phyloP scores from a whole-genome alignment of 2,329 filamentous ascomycete species.

The Aquanectria penicillioides region DNA sequence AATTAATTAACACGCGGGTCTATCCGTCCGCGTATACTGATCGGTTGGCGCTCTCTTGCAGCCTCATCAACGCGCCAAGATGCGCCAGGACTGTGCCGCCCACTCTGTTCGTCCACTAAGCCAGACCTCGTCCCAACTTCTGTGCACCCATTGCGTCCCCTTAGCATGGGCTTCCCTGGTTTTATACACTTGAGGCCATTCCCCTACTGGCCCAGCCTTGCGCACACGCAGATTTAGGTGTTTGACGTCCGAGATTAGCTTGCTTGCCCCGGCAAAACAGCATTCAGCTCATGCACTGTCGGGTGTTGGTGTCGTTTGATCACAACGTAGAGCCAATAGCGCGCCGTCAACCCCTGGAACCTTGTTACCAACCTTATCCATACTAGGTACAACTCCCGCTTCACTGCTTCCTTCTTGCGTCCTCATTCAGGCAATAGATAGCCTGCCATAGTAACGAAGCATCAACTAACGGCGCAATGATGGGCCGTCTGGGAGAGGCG shows the following conservation, averaged over 20 bases:
- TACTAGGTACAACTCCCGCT: conserved; percentile 12
- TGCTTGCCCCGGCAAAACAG: conserved; percentile 16
- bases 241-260: conserved; percentile 32
- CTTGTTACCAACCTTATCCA: conserved; percentile 16
- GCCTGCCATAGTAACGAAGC: background rate
- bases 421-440: conserved; percentile 11
- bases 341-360: conserved; percentile 22
- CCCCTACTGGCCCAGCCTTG: background rate
- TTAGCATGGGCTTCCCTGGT: background rate
- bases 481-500: background rate
- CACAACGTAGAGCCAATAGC: conserved; percentile 23
- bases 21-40: background rate
- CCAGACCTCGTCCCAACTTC: conserved; percentile 2
- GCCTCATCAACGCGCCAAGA: too few relatives aligned
- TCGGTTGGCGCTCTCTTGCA: too few relatives aligned
- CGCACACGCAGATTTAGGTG: conserved; percentile 21
- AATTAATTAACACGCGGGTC: background rate
- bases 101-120: background rate
- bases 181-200: background rate
- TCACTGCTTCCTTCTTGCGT: conserved; percentile 3
- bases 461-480: conserved; percentile 8
- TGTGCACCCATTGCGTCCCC: background rate
- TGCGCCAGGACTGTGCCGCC: background rate
- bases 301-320: conserved; percentile 12
- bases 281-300: conserved; percentile 35